These are phyloP conservation scores for Fusarium sacchari DNA, from an alignment of 2,329 filamentous ascomycete genomes.

Conservation along the genomic window DNA sequence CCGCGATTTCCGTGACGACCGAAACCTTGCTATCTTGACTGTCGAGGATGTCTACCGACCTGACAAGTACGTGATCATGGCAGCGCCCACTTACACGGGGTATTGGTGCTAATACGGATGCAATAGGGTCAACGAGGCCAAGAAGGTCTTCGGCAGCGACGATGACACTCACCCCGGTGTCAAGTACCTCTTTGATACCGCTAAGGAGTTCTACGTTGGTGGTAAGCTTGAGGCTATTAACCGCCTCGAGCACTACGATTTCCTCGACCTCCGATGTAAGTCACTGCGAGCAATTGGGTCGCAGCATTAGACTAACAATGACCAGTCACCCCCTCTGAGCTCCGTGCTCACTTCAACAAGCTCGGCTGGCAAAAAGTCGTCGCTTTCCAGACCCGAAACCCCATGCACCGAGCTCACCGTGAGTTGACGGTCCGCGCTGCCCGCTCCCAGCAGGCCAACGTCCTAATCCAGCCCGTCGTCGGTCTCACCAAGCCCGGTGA, in stretches of 20 bases:
- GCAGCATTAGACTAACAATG: conserved; percentile 16
- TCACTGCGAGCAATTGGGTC: conserved; percentile 13
- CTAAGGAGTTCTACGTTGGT: conserved; percentile 90
- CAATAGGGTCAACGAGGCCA: conserved; percentile 82
- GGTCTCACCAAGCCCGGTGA: conserved; percentile 98
- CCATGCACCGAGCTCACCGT: conserved; percentile 98
- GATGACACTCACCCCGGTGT: conserved; percentile 92
- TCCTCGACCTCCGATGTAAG: conserved; percentile 93
- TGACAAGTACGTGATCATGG: conserved; percentile 77
- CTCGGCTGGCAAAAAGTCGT: conserved; percentile 98
- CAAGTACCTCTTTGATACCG: conserved; percentile 84
- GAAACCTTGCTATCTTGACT: conserved; percentile 93
- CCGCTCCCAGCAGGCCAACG: conserved; percentile 95
- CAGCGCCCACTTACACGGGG: neutral
- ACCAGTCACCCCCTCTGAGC: conserved; percentile 88
- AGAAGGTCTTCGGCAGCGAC: conserved; percentile 92
- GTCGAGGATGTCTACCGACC: conserved; percentile 95
- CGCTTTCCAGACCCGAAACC: conserved; percentile 98
- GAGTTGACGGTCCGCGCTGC: conserved; percentile 97
- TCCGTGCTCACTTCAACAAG: conserved; percentile 98
- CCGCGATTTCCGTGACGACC: conserved; percentile 95
- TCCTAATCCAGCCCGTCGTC: conserved; percentile 98
- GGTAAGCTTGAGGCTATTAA: conserved; percentile 96
- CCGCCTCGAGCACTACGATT: conserved; percentile 98
- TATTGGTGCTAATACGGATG: conserved; percentile 31